These are phyloP conservation scores for Nowakowskiella sp. DNA, from an alignment of 192 early-diverging fungal species.

Conservation along the genomic window DNA sequence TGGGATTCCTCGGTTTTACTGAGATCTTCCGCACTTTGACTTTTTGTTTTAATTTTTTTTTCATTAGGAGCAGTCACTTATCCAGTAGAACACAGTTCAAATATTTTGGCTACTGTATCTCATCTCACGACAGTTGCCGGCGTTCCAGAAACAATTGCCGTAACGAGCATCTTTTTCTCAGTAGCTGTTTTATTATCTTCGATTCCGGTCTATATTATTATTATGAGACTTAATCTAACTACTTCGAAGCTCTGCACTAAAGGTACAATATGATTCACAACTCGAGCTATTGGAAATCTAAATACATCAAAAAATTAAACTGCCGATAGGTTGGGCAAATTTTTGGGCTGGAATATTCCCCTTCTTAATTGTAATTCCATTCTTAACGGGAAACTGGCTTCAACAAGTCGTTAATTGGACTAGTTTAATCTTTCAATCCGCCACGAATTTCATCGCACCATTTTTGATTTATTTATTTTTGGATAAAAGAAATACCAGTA, in stretches of 20 bases:
- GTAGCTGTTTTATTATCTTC: slow-evolving; percentile 52
- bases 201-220: slow-evolving; percentile 64
- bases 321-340: slow-evolving; percentile 28
- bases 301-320: not conserved
- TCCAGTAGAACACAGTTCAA: slow-evolving; percentile 25
- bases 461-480: slow-evolving; percentile 60
- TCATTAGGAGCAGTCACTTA: slow-evolving; percentile 41
- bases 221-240: slow-evolving; percentile 51
- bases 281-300: slow-evolving; percentile 8
- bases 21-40: not conserved
- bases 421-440: slow-evolving; percentile 55
- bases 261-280: slow-evolving; percentile 18
- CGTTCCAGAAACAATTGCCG: slow-evolving; percentile 6
- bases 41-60: not conserved
- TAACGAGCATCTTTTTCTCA: slow-evolving; percentile 47
- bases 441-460: slow-evolving; percentile 60
- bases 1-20: slow-evolving; percentile 29
- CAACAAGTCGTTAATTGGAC: slow-evolving; percentile 52
- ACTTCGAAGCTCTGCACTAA: slow-evolving; percentile 37
- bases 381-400: slow-evolving; percentile 56
- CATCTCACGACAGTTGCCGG: slow-evolving; percentile 8
- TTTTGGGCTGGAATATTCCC: slow-evolving; percentile 52
- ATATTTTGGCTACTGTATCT: slow-evolving; percentile 33
- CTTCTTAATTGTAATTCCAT: slow-evolving; percentile 54
- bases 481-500: slow-evolving; percentile 30